Conservation (phyloP, 108 stramenopile species). For the Nitzschia palea region DNA sequence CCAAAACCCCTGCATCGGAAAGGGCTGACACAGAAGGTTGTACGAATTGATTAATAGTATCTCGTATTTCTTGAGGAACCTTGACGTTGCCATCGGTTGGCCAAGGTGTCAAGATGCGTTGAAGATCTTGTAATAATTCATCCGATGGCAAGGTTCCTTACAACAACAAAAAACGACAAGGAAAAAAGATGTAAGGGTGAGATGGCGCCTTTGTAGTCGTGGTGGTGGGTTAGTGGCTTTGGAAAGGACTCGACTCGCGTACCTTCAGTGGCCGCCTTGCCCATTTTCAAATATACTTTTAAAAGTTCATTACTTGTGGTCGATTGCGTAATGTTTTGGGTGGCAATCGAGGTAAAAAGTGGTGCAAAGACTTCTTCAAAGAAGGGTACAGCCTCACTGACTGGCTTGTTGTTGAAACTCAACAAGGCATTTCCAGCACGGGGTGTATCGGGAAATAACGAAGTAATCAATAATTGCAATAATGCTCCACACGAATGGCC, state of each 20-base stretch:
- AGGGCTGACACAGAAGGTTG: slow-evolving; percentile 51
- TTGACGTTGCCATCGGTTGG: slow-evolving; percentile 18
- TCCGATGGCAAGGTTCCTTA: slow-evolving; percentile 70
- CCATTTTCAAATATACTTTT: slow-evolving; percentile 35
- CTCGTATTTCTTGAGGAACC: slow-evolving; percentile 55
- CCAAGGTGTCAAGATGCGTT: slow-evolving; percentile 4
- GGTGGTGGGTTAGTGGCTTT: no score
- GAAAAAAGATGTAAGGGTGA: neutral
- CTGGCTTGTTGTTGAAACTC: slow-evolving; percentile 91
- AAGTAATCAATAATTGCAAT: slow-evolving; percentile 88
- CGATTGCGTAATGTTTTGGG: slow-evolving; percentile 39
- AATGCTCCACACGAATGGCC: slow-evolving; percentile 91
- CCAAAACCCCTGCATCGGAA: slow-evolving; percentile 54
- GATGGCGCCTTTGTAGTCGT: no score
- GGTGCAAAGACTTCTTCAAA: slow-evolving; percentile 90
- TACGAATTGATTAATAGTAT: slow-evolving; percentile 41
- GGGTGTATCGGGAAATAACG: slow-evolving; percentile 90
- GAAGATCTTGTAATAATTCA: slow-evolving; percentile 39
- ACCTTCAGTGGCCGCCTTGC: slow-evolving; percentile 41
- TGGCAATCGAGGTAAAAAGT: slow-evolving; percentile 61
- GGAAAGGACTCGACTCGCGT: no score
- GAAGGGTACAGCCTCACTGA: slow-evolving; percentile 78
- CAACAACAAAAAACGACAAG: neutral
- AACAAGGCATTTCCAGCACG: slow-evolving; percentile 87
- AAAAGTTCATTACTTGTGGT: slow-evolving; percentile 40